Base-by-base conservation (phyloP, 192 early-diverging fungal species). In the Podila horticola region DNA sequence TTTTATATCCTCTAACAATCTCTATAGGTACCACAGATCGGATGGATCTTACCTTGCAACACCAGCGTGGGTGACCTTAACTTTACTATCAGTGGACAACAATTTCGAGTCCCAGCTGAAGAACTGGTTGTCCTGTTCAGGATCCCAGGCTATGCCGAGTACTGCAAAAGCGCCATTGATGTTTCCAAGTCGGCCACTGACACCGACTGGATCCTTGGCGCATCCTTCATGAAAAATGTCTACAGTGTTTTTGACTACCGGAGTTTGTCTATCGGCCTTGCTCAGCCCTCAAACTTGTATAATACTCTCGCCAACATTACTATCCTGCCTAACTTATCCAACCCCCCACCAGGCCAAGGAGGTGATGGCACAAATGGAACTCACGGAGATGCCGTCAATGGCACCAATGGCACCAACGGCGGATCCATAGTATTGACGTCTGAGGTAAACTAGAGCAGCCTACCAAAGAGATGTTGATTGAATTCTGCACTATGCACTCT, bases 91-190 rank as follows among this genome's bases (percentile, higher is more conserved):
- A 12, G 38, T 36, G 69, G 71, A 9, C 65, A 72, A 20, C 77
- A 81, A 29, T 81, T 73, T 66, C 49, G 77, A 5, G 77, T 81
- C 0, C 77, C 77, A 4, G 65, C 77, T 0, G 77, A 81, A 24
- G 77, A 81, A 26, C 26, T 73, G 59, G 77, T 81, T 3, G 77
- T 81, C 0, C 51, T 81, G 55, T 73, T 73, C 58, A 55, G 77
- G 28, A 81, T 81, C 19, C 77, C 77, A 29, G 77, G 77, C 28
- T 73, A 73, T 61, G 77, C 71, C 20, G 77, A 81, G 48, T 81
- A 81, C 62, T 81, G 77, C 67, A 81, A 81, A 62, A 81, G 77
- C 45, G 77, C 77, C 4, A 60, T 81, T 20, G 77, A 81, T 51
- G 71, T 69, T 13, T 45, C 70, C 2, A n/a, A 26, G 7, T 73